Base-by-base conservation (phyloP, 2,329 filamentous ascomycete species). In the Aspergillus intermedius region DNA sequence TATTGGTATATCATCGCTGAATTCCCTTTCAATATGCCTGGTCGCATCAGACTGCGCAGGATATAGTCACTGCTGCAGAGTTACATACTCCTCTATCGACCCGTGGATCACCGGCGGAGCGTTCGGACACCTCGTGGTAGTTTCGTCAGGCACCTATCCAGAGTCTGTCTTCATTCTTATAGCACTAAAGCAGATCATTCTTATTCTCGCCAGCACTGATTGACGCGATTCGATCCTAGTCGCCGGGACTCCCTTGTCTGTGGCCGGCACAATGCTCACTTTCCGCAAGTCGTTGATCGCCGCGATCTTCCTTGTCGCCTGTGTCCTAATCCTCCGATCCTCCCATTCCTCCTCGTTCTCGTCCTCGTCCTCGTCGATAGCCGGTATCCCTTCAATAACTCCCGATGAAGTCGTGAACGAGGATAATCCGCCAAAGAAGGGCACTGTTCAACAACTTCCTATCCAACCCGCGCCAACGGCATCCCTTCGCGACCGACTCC, bases 401-500 rank as follows among this genome's bases (percentile, higher is more conserved):
- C 55, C 60, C 32, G 56, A 67, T 52, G 52, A 59, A 45, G 46
- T 48, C n/a, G 55, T 54, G 15, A 55, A 58, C 2, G 53, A 55
- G 40, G 54, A 53, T 47, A 45, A 53, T 32, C 52, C 52, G 17
- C 45, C 57, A 32, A 48, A 54, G 23, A 40, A 51, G 23, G 49
- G 55, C 8, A 51, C 54, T 10, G 25, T 46, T 15, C 56, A 60
- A 28, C 62, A 64, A 32, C 49, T 58, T 25, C 70, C 74, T 6
- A 83, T 89, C 57, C 77, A 83, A 47, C 86, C 91, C 67, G 77
- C 88, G 64, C 82, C 83, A 50, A 80, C 78, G 63, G 83, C 87
- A 72, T 83, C 86, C 13, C 77, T 91, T 46, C 77, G 86, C 80
- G 74, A 95, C 55, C 80, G 93, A 72, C 81, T 98, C 49, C 85